Evolutionary conservation across 768 basidiomycete species (phyloP).

Genomic region (Tubosaeta sp.): DNA sequence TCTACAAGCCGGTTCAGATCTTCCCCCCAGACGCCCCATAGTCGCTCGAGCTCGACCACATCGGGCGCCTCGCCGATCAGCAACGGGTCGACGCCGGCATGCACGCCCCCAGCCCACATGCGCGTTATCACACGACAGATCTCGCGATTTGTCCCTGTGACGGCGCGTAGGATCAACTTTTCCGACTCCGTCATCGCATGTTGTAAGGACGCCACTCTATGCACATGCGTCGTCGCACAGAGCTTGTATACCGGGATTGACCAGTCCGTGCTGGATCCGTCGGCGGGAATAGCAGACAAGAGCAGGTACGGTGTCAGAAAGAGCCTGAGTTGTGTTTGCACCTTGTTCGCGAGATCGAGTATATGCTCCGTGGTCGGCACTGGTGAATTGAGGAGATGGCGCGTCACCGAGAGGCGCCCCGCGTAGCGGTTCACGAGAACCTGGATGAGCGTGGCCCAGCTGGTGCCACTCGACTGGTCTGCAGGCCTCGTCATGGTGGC

Average conservation of each 20-base stretch:
- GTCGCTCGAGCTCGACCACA: background rate
- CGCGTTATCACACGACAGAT: background rate
- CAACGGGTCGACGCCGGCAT: background rate
- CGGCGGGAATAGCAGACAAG: slow-evolving; percentile 3
- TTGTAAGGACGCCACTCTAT: background rate
- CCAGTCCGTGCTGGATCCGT: slow-evolving; percentile 19
- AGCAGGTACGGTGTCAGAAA: slow-evolving; percentile 31
- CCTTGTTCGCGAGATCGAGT: slow-evolving; percentile 6
- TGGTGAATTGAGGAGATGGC: slow-evolving; percentile 18
- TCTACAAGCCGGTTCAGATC: background rate
- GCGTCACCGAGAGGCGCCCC: slow-evolving; percentile 25
- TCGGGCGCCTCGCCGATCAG: background rate
- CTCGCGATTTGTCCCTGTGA: background rate
- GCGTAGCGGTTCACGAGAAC: slow-evolving; percentile 28
- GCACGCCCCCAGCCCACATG: background rate
- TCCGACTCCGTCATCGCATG: background rate
- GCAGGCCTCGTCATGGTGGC: too few relatives aligned
- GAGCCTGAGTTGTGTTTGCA: slow-evolving; percentile 22
- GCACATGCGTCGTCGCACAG: background rate
- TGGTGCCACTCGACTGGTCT: too few relatives aligned
- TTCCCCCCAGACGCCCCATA: background rate
- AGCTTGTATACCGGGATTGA: slow-evolving; percentile 2
- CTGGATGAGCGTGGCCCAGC: too few relatives aligned
- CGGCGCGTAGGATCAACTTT: background rate
- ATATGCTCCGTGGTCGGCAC: slow-evolving; percentile 1